phyloP scores from a whole-genome alignment of 352 stramenopile genomes.

The Globisporangium polare region DNA sequence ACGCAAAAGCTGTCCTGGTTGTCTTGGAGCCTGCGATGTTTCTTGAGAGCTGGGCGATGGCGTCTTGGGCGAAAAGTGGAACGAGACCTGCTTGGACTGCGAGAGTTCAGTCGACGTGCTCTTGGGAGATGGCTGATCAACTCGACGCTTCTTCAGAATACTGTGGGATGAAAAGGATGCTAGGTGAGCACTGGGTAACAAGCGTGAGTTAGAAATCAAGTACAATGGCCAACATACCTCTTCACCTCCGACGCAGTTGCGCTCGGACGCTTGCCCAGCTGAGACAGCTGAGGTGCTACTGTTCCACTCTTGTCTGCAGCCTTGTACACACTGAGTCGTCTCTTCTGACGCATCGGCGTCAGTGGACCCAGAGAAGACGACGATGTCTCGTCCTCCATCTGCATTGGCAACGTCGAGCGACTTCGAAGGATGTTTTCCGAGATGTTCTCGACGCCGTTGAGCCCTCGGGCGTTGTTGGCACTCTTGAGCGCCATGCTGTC shows the following conservation, averaged over 20 bases:
- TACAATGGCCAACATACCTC: conserved; percentile 10
- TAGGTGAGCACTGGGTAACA: conserved; percentile 15
- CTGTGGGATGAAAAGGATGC: conserved; percentile 17
- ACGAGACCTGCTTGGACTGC: conserved; percentile 65
- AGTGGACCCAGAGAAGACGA: conserved; percentile 7
- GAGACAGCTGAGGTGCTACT: neutral
- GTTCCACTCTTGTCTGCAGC: conserved; percentile 1
- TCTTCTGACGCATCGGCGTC: conserved; percentile 26
- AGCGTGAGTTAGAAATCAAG: neutral
- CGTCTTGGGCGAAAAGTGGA: conserved; percentile 30
- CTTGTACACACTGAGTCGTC: conserved; percentile 22
- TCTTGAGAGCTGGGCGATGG: conserved; percentile 2
- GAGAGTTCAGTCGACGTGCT: conserved; percentile 1
- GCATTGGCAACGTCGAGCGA: conserved; percentile 26
- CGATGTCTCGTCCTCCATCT: conserved; percentile 24
- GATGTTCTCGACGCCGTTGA: conserved; percentile 73
- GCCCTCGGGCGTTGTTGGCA: conserved; percentile 28
- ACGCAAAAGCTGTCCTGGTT: conserved; percentile 26
- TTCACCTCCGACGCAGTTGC: conserved; percentile 13
- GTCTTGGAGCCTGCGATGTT: conserved; percentile 16
- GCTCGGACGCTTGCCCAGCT: conserved; percentile 12
- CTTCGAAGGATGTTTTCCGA: conserved; percentile 70
- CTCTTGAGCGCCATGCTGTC: conserved; percentile 29
- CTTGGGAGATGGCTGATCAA: conserved; percentile 8
- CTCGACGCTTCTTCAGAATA: conserved; percentile 68